These are phyloP conservation scores for Floccularia luteovirens DNA, from an alignment of 768 basidiomycete genomes.

Conservation along the genomic window DNA sequence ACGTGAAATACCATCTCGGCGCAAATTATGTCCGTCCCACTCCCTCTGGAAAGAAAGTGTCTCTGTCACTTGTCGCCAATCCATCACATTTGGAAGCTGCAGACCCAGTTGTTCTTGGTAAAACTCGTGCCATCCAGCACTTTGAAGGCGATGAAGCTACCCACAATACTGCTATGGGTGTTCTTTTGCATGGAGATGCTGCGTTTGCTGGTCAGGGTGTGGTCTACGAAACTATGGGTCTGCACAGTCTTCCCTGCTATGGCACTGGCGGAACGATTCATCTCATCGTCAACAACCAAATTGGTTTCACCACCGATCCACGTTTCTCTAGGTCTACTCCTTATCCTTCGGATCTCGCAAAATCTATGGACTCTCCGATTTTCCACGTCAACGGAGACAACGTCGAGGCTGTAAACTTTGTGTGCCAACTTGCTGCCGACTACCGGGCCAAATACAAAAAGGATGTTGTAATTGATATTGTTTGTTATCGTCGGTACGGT, in stretches of 20 bases:
- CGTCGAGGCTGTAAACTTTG: slow-evolving; percentile 96
- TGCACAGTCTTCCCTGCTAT: slow-evolving; percentile 91
- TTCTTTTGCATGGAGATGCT: slow-evolving; percentile 95
- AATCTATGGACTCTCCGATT: slow-evolving; percentile 96
- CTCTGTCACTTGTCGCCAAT: slow-evolving; percentile 95
- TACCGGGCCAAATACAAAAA: slow-evolving; percentile 98
- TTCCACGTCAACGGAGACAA: slow-evolving; percentile 99
- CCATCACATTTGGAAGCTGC: slow-evolving; percentile 97
- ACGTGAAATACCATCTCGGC: slow-evolving; percentile 98
- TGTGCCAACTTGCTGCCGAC: slow-evolving; percentile 96
- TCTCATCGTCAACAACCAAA: slow-evolving; percentile 98
- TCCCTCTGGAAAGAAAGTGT: slow-evolving; percentile 95
- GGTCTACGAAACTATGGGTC: slow-evolving; percentile 99
- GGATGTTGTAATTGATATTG: slow-evolving; percentile 97
- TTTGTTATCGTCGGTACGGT: slow-evolving; percentile 98
- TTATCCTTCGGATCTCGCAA: slow-evolving; percentile 97
- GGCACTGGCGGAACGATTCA: slow-evolving; percentile 98
- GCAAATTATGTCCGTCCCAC: slow-evolving; percentile 99
- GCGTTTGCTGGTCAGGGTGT: slow-evolving; percentile 98
- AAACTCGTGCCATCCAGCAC: slow-evolving; percentile 96
- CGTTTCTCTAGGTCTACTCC: slow-evolving; percentile 96
- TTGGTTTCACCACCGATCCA: slow-evolving; percentile 98
- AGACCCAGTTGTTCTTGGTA: slow-evolving; percentile 97
- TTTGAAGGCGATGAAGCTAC: slow-evolving; percentile 80
- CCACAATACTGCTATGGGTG: slow-evolving; percentile 86